These are phyloP conservation scores for Salix viminalis DNA, from an alignment of 345 rosid genomes.

Conservation along the genomic window DNA sequence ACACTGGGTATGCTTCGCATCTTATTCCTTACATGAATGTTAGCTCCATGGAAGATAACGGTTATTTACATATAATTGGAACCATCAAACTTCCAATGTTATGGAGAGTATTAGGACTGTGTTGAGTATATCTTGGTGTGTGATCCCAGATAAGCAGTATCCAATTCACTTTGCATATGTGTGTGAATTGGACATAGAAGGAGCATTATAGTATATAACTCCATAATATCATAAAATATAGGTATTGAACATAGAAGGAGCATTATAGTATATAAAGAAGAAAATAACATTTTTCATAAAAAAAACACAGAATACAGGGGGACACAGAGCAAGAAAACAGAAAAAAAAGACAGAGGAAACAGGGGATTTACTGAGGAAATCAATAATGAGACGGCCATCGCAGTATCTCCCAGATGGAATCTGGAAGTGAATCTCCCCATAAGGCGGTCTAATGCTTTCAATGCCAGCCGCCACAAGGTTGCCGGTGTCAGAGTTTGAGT, in stretches of 20 bases:
- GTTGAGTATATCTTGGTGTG: not conserved
- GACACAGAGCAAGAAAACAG: not conserved
- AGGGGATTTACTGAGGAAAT: constrained; percentile 67
- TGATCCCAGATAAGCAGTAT: not conserved
- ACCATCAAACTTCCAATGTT: not conserved
- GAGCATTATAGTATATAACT: too few relatives aligned
- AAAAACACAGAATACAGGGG: not conserved
- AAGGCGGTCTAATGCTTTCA: constrained; percentile 54
- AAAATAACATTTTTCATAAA: too few relatives aligned
- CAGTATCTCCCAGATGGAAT: constrained; percentile 76
- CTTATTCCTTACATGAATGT: not conserved
- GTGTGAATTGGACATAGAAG: too few relatives aligned
- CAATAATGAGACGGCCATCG: constrained; percentile 73
- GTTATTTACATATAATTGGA: not conserved
- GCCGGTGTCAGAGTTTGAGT: constrained; percentile 90
- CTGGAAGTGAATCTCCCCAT: constrained; percentile 61
- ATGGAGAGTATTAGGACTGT: not conserved
- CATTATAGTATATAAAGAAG: not conserved
- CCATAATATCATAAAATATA: not conserved
- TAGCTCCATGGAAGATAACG: not conserved
- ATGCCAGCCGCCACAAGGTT: constrained; percentile 67
- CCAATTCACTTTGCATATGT: not conserved
- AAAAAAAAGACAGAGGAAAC: not conserved
- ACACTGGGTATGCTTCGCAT: constrained; percentile 55
- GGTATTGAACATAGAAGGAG: not conserved